Conservation (phyloP, 176 grass and related monocot species). For the Panicum miliaceum region DNA sequence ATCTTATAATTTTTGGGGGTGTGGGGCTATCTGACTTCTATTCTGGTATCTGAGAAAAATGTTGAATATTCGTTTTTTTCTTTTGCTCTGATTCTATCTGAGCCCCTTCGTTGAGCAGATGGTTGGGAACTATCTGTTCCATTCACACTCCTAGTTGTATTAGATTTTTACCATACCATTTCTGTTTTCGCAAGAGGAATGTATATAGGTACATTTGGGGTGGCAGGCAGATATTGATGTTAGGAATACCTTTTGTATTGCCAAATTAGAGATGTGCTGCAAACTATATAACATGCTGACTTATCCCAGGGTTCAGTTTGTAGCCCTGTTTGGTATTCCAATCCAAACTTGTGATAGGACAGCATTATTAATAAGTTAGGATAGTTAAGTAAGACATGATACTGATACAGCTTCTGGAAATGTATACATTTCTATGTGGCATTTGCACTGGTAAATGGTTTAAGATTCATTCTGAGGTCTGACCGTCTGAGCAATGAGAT, state of each 20-base stretch:
- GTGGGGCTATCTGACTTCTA: not conserved
- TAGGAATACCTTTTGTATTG: not conserved
- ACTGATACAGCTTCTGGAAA: not conserved
- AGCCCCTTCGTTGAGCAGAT: not conserved
- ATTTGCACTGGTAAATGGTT: not conserved
- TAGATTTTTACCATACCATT: not conserved
- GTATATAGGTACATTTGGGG: not conserved
- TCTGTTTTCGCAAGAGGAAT: not conserved
- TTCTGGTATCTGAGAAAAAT: too few species aligned
- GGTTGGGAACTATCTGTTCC: not conserved
- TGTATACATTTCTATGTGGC: not conserved
- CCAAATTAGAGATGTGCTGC: not conserved
- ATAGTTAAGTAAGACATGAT: not conserved
- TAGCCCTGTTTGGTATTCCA: not conserved
- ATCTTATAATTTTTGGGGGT: too few species aligned
- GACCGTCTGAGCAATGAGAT: not conserved
- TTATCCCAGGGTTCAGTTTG: not conserved
- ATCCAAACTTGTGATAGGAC: not conserved
- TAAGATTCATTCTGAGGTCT: slow-evolving; percentile 3
- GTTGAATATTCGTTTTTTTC: too few species aligned
- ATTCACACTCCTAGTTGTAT: not conserved
- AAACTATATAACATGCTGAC: not conserved
- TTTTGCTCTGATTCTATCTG: not conserved
- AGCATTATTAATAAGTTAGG: not conserved
- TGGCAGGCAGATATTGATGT: not conserved